Base-by-base conservation (phyloP, 441 rosid genomes). In the Raphanus hybrid region DNA sequence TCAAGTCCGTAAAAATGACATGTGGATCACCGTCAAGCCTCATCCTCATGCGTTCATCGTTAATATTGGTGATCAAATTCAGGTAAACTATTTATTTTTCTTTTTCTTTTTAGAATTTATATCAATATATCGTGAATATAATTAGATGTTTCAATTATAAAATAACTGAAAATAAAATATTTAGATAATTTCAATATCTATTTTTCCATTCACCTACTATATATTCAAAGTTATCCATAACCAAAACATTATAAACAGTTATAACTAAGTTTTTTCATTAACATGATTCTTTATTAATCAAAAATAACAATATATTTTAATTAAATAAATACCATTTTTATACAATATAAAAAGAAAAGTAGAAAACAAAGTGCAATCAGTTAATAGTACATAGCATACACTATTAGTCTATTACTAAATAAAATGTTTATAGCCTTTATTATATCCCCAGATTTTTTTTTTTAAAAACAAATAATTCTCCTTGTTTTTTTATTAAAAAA, bases 31-130 rank as follows among this genome's bases (percentile, higher is more conserved):
- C 3, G 93, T 93, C 48, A 87, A 93, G 67, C 97, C 97, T 0
- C 78, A 74, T 57, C 89, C 81, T 1, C 86, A 91, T 63, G 97
- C 98, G 34, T 89, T 93, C 64, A 89, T 93, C 26, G 67, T 93
- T 83, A 93, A 93, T 71, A 82, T 92, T 8, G 98, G 96, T 10
- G 98, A 93, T 71, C 98, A 93, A 82, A 83, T 90, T 64, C 97
- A 93, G 95, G 94, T 91, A 45, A 34, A 20, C 16, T 14, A n/a
- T 20, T 32, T 11, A 15, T 1, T 29, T 67, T 66, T 26, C 0
- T 1, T 29, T 67, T 66, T 26, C 0, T 29, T 67, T 66, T 39
- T 18, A 29, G 41, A 12, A 6, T 60, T 60, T 29, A 6, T n/a
- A 29, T n/a, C 8, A 6, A 27, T 60, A 29, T 29, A 1, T 29